A percentile compares a stretch with the other conserved stretches of the same genome.
Conservation (phyloP, 2,329 filamentous ascomycete genomes). For the Akanthomyces muscarius region DNA sequence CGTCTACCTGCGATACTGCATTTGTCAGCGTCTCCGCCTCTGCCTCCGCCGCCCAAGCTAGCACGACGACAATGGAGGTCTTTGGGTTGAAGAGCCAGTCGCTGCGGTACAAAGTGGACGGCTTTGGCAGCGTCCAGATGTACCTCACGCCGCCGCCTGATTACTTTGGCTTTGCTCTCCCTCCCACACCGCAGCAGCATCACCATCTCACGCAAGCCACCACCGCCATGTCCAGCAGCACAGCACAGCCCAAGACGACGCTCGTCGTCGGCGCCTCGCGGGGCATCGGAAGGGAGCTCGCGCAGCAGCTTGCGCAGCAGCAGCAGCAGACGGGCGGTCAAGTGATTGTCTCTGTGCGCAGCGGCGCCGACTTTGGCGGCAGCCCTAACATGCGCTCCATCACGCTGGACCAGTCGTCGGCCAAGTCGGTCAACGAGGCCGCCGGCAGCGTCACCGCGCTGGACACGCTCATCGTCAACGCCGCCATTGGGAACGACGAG, state of each 20-base stretch:
- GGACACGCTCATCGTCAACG: conserved; percentile 18
- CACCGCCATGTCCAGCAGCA: neutral
- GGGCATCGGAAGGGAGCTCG: conserved; percentile 14
- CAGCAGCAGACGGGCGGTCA: neutral
- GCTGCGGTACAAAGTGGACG: conserved; percentile 15
- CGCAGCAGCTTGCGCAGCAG: conserved; percentile 10
- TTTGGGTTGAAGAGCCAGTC: conserved; percentile 18
- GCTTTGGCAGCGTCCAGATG: conserved; percentile 15
- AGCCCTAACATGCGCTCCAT: neutral
- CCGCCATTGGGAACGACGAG: conserved; percentile 11
- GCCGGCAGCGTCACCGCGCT: conserved; percentile 4
- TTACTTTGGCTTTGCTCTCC: neutral
- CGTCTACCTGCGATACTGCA: conserved; percentile 11
- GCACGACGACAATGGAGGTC: conserved; percentile 11
- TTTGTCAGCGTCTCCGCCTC: conserved; percentile 16
- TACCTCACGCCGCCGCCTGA: conserved; percentile 15
- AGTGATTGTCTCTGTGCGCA: conserved; percentile 10
- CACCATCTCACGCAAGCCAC: neutral
- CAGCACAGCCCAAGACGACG: neutral
- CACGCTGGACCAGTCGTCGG: conserved; percentile 10
- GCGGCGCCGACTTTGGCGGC: neutral
- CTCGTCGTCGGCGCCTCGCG: conserved; percentile 16
- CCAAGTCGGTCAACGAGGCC: conserved; percentile 14
- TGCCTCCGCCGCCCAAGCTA: conserved; percentile 13
- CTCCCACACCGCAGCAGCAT: neutral